These are phyloP conservation scores for Cichorium intybus DNA, from an alignment of 140 eudicot species.

Conservation along the genomic window DNA sequence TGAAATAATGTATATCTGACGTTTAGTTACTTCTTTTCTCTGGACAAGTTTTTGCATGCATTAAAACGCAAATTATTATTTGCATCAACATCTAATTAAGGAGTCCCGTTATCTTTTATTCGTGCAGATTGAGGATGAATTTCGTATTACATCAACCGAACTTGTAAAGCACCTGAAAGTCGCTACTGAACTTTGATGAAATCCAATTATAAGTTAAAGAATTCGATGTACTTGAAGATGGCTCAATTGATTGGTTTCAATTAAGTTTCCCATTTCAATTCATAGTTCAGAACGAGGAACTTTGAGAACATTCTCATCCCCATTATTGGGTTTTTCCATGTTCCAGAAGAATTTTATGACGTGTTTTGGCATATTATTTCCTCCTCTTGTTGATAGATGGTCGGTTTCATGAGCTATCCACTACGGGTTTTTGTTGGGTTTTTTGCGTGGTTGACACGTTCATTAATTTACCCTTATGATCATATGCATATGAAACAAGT, in stretches of 20 bases:
- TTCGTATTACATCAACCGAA: slow-evolving; percentile 24
- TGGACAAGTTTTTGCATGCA: not conserved
- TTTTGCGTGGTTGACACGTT: no score
- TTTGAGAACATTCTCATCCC: slow-evolving; percentile 9
- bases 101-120: no score
- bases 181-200: slow-evolving; percentile 13
- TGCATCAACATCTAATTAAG: not conserved
- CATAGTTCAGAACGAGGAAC: not conserved
- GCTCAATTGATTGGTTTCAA: not conserved
- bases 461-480: no score
- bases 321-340: not conserved
- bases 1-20: no score
- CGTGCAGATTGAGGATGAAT: slow-evolving; percentile 28
- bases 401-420: no score
- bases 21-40: no score
- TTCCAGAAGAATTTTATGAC: no score
- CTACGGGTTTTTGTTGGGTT: no score
- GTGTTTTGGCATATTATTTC: not conserved
- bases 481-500: no score
- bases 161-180: slow-evolving; percentile 23
- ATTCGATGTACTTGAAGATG: slow-evolving; percentile 4
- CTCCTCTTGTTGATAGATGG: not conserved
- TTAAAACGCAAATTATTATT: not conserved
- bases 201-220: not conserved
- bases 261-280: no score